Evolutionary conservation across 2,329 filamentous ascomycete species (phyloP).

Genomic region (Seiridium cupressi): DNA sequence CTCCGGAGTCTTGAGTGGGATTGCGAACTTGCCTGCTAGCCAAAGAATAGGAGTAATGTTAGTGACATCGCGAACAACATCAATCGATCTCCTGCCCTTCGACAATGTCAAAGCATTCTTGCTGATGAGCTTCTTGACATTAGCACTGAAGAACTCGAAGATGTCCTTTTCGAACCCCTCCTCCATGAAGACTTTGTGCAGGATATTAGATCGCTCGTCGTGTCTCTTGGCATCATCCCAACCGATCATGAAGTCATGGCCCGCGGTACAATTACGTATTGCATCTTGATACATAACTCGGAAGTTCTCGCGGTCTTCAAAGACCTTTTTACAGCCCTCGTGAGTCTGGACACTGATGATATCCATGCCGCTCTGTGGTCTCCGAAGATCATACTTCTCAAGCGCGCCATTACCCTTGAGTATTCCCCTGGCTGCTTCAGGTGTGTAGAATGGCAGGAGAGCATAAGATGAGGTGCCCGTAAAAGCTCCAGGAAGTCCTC

Average conservation of each 20-base stretch:
- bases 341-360: conserved; percentile 48
- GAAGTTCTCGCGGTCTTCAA: conserved; percentile 47
- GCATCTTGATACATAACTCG: conserved; percentile 43
- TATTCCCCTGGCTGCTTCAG: conserved; percentile 43
- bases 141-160: conserved; percentile 66
- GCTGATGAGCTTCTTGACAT: conserved; percentile 59
- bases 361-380: conserved; percentile 36
- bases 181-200: conserved; percentile 53
- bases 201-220: conserved; percentile 31
- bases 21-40: conserved; percentile 61
- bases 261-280: conserved; percentile 37
- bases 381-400: conserved; percentile 41
- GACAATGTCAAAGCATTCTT: conserved; percentile 57
- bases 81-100: conserved; percentile 60
- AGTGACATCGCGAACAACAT: conserved; percentile 68
- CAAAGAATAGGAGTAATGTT: conserved; percentile 65
- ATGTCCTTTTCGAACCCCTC: conserved; percentile 54
- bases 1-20: conserved; percentile 63
- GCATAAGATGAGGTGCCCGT: conserved; percentile 62
- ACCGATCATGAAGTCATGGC: conserved; percentile 45
- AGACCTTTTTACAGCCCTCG: conserved; percentile 46
- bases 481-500: conserved; percentile 43
- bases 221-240: conserved; percentile 41
- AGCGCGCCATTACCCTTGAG: conserved; percentile 43
- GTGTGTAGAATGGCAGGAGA: conserved; percentile 55